Base-by-base conservation (phyloP, 208 protist species). In the Trypanosoma mega region DNA sequence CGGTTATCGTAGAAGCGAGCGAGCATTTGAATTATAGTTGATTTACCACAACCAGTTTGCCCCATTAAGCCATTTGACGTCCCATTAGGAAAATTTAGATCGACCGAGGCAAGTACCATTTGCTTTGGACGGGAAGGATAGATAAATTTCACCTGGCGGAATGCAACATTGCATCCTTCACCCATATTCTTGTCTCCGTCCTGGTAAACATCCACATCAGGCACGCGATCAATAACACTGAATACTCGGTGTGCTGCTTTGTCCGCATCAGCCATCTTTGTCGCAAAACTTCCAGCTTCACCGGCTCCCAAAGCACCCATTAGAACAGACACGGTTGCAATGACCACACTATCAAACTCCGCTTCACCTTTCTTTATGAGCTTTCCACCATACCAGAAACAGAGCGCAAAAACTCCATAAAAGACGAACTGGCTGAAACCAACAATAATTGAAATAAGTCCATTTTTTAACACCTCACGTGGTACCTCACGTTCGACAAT, bases 11-110 rank as follows among this genome's bases (percentile, higher is more conserved):
- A 96, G 56, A 94, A 94, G 36, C 84, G 72, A 9, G 90, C 80
- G 24, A 93, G 63, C 36, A 94, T 61, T 49, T 93, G 83, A 50
- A 94, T 78, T 41, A 92, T 85, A 21, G 89, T 95, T 6, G 86
- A 93, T 74, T 94, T 94, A 18, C 88, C 88, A 50, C 79, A 84
- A 11, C 88, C 88, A 5, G 76, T 89, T 49, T 80, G 68, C 9
- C 87, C 87, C 62, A 92, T 87, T 36, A 92, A 54, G n/a, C 82
- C 87, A 41, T 85, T 87, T 11, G 59, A 55, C 33, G 81, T 75
- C 23, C 65, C 76, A 37, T 63, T 47, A 23, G 24, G n/a, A 26
- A 93, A 75, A 18, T 72, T 44, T 1, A 80, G 26, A 31, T 80
- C 39, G 27, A 83, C 63, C 44, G 65, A 76, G 14, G 55, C 60